Conservation (phyloP, 2,329 filamentous ascomycete genomes). For the Calonectria pseudoturangicola region DNA sequence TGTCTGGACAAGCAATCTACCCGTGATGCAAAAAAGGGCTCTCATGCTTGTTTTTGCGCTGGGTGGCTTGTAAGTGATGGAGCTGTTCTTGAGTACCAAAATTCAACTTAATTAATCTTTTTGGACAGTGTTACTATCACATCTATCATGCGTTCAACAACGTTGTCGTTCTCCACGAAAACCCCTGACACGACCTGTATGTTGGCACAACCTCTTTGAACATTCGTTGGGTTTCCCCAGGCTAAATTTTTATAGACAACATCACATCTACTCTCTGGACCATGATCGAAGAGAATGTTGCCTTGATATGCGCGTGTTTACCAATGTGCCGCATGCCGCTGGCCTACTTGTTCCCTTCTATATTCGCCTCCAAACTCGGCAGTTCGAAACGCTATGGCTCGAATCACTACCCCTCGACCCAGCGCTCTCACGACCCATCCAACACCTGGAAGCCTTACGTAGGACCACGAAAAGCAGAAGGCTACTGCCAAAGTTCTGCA, state of each 20-base stretch:
- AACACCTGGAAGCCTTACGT: constrained; percentile 58
- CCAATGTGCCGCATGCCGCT: constrained; percentile 64
- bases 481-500: constrained; percentile 50
- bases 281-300: constrained; percentile 62
- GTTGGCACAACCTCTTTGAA: constrained; percentile 24
- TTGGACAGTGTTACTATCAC: constrained; percentile 61
- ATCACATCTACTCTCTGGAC: constrained; percentile 63
- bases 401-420: constrained; percentile 22
- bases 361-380: constrained; percentile 53
- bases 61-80: constrained; percentile 63
- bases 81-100: neutral
- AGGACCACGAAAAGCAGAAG: constrained; percentile 56
- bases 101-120: constrained; percentile 19
- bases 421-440: constrained; percentile 42
- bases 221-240: too few species aligned
- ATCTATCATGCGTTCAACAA: constrained; percentile 64
- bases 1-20: constrained; percentile 67
- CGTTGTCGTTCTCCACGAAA: constrained; percentile 61
- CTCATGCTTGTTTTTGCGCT: constrained; percentile 65
- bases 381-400: constrained; percentile 28
- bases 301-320: constrained; percentile 63
- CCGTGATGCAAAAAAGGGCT: constrained; percentile 62
- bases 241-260: constrained; percentile 51
- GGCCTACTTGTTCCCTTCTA: constrained; percentile 59
- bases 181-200: constrained; percentile 62